These are phyloP conservation scores for Leccinum pachyderme DNA, from an alignment of 1,284 basidiomycete genomes.

Conservation along the genomic window DNA sequence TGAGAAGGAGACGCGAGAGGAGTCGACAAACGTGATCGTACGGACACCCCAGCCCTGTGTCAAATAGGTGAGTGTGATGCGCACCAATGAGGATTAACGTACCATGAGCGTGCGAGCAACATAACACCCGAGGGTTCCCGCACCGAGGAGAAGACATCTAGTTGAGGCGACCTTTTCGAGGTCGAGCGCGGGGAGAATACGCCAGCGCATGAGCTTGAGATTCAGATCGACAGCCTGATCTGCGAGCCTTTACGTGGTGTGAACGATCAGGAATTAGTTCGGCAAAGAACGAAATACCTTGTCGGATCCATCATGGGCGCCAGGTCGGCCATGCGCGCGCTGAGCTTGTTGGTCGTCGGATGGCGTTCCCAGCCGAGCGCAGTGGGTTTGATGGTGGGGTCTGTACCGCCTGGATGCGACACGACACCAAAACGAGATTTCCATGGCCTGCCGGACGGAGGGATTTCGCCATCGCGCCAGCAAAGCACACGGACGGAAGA, in stretches of 20 bases:
- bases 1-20: constrained; percentile 88
- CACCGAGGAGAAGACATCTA: constrained; percentile 85
- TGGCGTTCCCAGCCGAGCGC: constrained; percentile 98
- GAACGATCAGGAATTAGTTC: background rate
- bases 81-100: constrained; percentile 12
- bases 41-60: constrained; percentile 90
- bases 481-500: constrained; percentile 65
- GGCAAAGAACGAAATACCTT: constrained; percentile 39
- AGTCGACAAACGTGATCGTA: constrained; percentile 92
- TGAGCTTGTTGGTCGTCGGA: constrained; percentile 72
- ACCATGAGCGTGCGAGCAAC: constrained; percentile 90
- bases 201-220: constrained; percentile 97
- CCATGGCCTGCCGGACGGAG: constrained; percentile 43
- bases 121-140: constrained; percentile 96
- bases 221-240: constrained; percentile 97
- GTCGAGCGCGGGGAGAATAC: constrained; percentile 87
- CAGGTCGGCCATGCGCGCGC: constrained; percentile 86
- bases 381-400: constrained; percentile 41
- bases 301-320: constrained; percentile 95
- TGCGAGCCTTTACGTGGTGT: constrained; percentile 60
- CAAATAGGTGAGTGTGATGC: background rate
- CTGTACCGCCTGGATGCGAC: constrained; percentile 24
- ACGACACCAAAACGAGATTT: constrained; percentile 63
- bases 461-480: constrained; percentile 65
- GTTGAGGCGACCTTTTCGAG: constrained; percentile 84